Evolutionary conservation across 1,284 basidiomycete species (phyloP).

Genomic region (Moesziomyces antarcticus): DNA sequence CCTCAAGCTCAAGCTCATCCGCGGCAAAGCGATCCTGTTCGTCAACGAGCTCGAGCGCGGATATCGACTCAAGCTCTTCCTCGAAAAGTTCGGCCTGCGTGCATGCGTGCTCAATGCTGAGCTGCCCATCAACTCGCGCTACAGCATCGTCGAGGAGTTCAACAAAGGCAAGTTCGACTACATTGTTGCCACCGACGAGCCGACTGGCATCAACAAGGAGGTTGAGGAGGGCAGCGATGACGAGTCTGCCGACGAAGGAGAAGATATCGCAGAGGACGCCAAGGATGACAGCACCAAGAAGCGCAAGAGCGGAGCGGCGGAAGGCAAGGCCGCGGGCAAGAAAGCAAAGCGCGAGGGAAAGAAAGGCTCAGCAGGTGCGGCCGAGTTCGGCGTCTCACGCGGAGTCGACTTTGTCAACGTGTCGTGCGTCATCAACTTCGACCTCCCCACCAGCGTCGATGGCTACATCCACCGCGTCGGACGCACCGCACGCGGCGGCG

Average conservation of each 20-base stretch:
- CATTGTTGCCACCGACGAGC: conserved; percentile 97
- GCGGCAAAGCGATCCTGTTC: conserved; percentile 96
- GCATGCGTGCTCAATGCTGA: conserved; percentile 97
- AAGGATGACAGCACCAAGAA: conserved; percentile 19
- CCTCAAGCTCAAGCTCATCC: conserved; percentile 90
- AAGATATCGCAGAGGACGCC: conserved; percentile 7
- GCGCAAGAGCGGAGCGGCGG: conserved; percentile 14
- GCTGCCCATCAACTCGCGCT: conserved; percentile 92
- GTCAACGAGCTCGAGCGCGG: conserved; percentile 96
- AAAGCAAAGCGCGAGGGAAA: conserved; percentile 10
- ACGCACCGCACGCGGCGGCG: conserved; percentile 92
- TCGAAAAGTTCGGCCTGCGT: conserved; percentile 97
- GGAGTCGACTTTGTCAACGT: conserved; percentile 98
- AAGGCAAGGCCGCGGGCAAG: neutral
- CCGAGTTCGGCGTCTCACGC: conserved; percentile 91
- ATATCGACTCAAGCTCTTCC: conserved; percentile 93
- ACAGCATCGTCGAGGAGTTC: conserved; percentile 98
- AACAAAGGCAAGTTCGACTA: conserved; percentile 99
- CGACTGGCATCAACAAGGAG: conserved; percentile 18
- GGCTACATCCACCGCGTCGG: conserved; percentile 97
- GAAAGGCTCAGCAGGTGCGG: conserved; percentile 5
- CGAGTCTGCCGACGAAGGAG: conserved; percentile 7
- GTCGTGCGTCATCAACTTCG: conserved; percentile 97
- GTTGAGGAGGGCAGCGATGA: conserved; percentile 29
- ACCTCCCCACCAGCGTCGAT: conserved; percentile 87